phyloP scores from a whole-genome alignment of 2,329 filamentous ascomycete genomes.

The Colletotrichum neosansevieriae region DNA sequence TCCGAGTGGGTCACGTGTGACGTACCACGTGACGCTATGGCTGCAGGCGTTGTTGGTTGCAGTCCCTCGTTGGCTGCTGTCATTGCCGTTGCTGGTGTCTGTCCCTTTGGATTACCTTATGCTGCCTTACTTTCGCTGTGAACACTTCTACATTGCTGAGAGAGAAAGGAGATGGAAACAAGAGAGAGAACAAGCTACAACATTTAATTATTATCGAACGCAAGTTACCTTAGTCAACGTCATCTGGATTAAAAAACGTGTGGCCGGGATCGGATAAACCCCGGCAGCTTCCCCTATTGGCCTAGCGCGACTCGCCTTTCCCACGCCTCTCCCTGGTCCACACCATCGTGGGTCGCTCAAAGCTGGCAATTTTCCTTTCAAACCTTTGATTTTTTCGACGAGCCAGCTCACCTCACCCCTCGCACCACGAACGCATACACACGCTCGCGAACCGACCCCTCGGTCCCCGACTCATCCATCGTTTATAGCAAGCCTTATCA shows the following conservation, averaged over 20 bases:
- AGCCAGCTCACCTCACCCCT: constrained; percentile 41
- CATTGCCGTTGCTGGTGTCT: too few species aligned
- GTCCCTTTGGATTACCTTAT: too few species aligned
- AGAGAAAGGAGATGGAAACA: neutral
- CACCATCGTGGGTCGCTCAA: constrained; percentile 40
- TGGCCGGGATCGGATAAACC: constrained; percentile 38
- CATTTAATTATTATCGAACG: neutral
- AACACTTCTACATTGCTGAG: neutral
- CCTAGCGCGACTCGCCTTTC: constrained; percentile 11
- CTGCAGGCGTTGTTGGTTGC: neutral
- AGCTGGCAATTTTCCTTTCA: constrained; percentile 44
- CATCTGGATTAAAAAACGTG: constrained; percentile 37
- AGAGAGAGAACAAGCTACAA: neutral
- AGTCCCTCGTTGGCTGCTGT: too few species aligned
- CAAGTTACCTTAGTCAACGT: constrained; percentile 19
- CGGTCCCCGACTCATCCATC: constrained; percentile 39
- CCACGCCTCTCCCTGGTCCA: constrained; percentile 39
- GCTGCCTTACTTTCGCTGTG: too few species aligned
- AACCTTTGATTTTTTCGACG: constrained; percentile 43
- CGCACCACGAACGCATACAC: constrained; percentile 37
- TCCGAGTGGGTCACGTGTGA: constrained; percentile 18
- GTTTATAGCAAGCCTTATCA: constrained; percentile 42
- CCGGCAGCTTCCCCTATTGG: constrained; percentile 9
- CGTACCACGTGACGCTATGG: constrained; percentile 31
- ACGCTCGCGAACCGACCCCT: constrained; percentile 34